Base-by-base conservation (phyloP, 129 eudicot genomes). In the Centella asiatica region DNA sequence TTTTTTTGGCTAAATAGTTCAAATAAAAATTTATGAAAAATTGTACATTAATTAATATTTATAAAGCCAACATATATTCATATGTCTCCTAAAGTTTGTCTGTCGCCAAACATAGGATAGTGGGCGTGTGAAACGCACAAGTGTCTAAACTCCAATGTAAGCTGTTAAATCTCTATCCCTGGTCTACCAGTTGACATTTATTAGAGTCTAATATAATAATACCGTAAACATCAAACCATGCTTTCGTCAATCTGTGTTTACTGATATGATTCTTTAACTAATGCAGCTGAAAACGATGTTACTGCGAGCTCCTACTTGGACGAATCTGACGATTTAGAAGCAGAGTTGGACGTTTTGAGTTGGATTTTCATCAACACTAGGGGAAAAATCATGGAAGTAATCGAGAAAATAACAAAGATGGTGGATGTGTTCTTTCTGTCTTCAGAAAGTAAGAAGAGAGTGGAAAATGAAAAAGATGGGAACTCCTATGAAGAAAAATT, bases 361-460 rank as follows among this genome's bases (percentile, higher is more conserved):
- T 78, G 89, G 93, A 72, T 89, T 13, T 46, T 80, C 23, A 45
- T 27, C 29, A 74, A 83, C 36, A 69, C 80, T 6, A 85, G 76
- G 86, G 83, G 76, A 31, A 86, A 75, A 58, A 59, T 80, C 40
- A 37, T 80, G 81, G 89, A 76, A 50, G 44, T 90, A 22, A 67
- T 86, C 2, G 93, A 81, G 24, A 78, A 47, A 56, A 76, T 90
- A 34, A 72, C 84, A 27, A 73, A 78, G 75, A 44, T 86, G 13
- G 74, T 78, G 50, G 64, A 74, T 31, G 79, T 52, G 31, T 55
- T 76, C 67, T 71, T 84, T 44, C 68, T 66, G 52, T 66, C 72
- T 24, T 62, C 79, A 8, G 53, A 2, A 59, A 66, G 54, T 14
- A 74, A 48, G 8, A 74, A 71, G 22, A 55, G n/a, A n/a, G n/a